Evolutionary conservation across 805 yeast species (phyloP).

Genomic region (Candida yuanshanica): DNA sequence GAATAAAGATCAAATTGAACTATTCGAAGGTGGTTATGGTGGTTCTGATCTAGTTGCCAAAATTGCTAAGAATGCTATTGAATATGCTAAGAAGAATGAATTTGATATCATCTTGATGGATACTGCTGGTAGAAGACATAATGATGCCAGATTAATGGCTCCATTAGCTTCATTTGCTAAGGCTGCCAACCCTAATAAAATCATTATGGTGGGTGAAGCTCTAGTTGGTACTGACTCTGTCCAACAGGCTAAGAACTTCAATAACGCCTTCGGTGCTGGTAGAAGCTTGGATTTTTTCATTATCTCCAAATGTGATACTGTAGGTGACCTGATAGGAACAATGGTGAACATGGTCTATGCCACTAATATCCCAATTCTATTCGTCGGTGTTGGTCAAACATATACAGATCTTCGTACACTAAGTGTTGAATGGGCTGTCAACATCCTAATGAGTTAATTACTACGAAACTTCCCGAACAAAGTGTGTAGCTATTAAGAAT

Average conservation of each 20-base stretch:
- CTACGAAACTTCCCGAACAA: no score
- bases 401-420: conserved; percentile 89
- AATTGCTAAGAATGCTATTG: conserved; percentile 87
- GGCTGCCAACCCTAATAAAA: conserved; percentile 92
- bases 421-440: conserved; percentile 90
- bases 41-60: conserved; percentile 92
- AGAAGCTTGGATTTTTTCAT: conserved; percentile 85
- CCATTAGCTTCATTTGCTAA: conserved; percentile 92
- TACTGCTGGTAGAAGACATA: conserved; percentile 97
- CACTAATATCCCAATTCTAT: conserved; percentile 89
- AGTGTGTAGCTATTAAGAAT: background rate
- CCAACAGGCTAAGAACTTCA: conserved; percentile 89
- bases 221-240: conserved; percentile 96
- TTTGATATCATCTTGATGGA: conserved; percentile 90
- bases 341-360: conserved; percentile 98
- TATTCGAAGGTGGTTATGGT: conserved; percentile 94
- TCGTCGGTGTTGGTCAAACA: conserved; percentile 96
- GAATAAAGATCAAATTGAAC: conserved; percentile 43
- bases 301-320: conserved; percentile 93
- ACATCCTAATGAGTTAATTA: conserved; percentile 60
- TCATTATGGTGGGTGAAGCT: conserved; percentile 98
- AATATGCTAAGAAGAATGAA: conserved; percentile 59
- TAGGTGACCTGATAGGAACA: conserved; percentile 92
- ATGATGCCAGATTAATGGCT: conserved; percentile 91
- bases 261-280: conserved; percentile 83